Evolutionary conservation across 2,329 filamentous ascomycete genomes (phyloP).

Genomic region (Verticillium tricorpus): DNA sequence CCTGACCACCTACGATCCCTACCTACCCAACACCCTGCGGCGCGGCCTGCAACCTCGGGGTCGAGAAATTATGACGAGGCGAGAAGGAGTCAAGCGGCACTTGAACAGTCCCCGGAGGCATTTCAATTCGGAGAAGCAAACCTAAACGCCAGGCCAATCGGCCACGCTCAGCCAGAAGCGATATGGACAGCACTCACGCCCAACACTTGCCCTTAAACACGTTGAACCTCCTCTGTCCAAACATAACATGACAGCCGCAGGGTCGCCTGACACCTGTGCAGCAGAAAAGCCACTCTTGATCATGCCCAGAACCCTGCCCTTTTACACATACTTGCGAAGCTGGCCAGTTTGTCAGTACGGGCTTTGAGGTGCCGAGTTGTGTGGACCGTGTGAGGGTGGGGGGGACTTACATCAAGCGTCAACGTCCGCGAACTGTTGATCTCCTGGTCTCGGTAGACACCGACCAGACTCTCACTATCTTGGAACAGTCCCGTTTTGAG

Average conservation of each 20-base stretch:
- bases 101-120: not conserved
- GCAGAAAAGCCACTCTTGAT: not conserved
- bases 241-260: not conserved
- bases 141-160: not conserved
- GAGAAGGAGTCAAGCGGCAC: not conserved
- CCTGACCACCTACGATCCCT: too few relatives aligned
- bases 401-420: conserved; percentile 83
- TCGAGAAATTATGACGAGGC: too few relatives aligned
- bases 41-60: too few relatives aligned
- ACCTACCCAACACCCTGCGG: not conserved
- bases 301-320: not conserved
- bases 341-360: conserved; percentile 3
- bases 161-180: not conserved
- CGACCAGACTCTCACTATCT: conserved; percentile 90
- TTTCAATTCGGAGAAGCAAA: not conserved
- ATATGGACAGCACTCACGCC: not conserved
- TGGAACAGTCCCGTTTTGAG: conserved; percentile 95
- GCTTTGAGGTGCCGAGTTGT: not conserved
- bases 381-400: not conserved
- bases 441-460: conserved; percentile 91
- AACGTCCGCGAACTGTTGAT: conserved; percentile 88
- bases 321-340: conserved; percentile 10
- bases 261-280: not conserved
- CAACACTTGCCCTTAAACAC: not conserved
- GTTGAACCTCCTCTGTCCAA: not conserved